Conservation (phyloP, 2,329 filamentous ascomycete species). For the Fusarium veterinarium region DNA sequence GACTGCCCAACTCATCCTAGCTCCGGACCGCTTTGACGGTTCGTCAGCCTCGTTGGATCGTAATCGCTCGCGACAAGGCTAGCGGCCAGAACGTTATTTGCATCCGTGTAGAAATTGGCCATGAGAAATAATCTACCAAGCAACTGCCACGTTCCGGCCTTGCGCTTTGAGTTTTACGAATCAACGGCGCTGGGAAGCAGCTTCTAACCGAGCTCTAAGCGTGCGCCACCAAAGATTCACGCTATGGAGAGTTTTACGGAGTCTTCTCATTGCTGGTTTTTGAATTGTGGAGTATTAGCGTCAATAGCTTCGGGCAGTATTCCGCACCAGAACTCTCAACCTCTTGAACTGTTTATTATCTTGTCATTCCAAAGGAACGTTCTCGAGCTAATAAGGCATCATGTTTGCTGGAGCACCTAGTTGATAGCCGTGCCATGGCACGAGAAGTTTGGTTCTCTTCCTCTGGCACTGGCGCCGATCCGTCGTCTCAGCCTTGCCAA, state of each 20-base stretch:
- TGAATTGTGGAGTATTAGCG: background rate
- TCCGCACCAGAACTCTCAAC: slow-evolving; percentile 7
- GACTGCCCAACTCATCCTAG: slow-evolving; percentile 29
- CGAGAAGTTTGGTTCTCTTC: slow-evolving; percentile 25
- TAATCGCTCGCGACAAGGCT: slow-evolving; percentile 22
- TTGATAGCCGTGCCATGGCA: slow-evolving; percentile 3
- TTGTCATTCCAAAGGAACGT: background rate
- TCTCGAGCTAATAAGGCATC: slow-evolving; percentile 2
- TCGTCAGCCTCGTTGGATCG: slow-evolving; percentile 24
- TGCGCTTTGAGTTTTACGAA: slow-evolving; percentile 5
- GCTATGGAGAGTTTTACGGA: slow-evolving; percentile 3
- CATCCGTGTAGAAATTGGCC: background rate
- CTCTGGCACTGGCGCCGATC: slow-evolving; percentile 29
- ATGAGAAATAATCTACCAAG: slow-evolving; percentile 9
- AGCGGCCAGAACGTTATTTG: slow-evolving; percentile 5
- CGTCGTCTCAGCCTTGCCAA: slow-evolving; percentile 45
- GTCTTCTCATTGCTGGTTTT: slow-evolving; percentile 3
- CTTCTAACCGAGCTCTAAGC: slow-evolving; percentile 18
- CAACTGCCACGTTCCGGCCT: background rate
- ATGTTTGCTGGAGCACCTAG: background rate
- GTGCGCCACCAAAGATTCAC: slow-evolving; percentile 25
- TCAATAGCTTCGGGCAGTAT: background rate
- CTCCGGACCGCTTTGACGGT: slow-evolving; percentile 15
- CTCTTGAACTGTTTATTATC: background rate
- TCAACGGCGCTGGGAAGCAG: slow-evolving; percentile 13